phyloP scores from a whole-genome alignment of 2,329 filamentous ascomycete genomes.

The Aspergillus quadricinctus region DNA sequence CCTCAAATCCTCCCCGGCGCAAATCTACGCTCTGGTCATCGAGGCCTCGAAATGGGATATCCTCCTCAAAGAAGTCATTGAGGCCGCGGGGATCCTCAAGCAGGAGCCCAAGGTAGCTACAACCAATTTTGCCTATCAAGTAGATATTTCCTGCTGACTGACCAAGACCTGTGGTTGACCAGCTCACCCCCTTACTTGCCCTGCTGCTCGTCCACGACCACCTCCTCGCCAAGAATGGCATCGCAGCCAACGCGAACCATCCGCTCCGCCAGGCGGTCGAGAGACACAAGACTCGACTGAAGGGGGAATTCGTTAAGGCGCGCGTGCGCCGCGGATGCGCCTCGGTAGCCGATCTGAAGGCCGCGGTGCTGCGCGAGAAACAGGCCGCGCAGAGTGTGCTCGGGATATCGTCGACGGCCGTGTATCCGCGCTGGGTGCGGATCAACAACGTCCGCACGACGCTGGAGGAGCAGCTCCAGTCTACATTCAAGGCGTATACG shows the following conservation, averaged over 20 bases:
- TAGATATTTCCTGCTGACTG: conserved; percentile 30
- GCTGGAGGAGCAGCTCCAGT: conserved; percentile 66
- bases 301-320: conserved; percentile 76
- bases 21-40: conserved; percentile 80
- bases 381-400: conserved; percentile 44
- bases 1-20: conserved; percentile 71
- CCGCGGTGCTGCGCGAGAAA: conserved; percentile 31
- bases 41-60: conserved; percentile 89
- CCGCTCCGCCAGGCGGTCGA: conserved; percentile 71
- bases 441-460: conserved; percentile 75
- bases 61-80: conserved; percentile 84
- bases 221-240: conserved; percentile 72
- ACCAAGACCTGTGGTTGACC: conserved; percentile 27
- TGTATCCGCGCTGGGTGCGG: conserved; percentile 85
- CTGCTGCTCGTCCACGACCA: conserved; percentile 84
- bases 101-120: conserved; percentile 73
- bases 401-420: conserved; percentile 11
- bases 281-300: conserved; percentile 74
- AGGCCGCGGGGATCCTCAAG: conserved; percentile 69
- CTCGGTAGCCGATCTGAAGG: conserved; percentile 60
- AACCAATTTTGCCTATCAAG: neutral
- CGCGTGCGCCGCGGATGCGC: conserved; percentile 67
- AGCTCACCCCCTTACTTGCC: conserved; percentile 77
- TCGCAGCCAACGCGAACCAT: conserved; percentile 75
- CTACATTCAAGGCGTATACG: conserved; percentile 65